Base-by-base conservation (phyloP, 1,139 yeast species). In the Yamadazyma mexicana region DNA sequence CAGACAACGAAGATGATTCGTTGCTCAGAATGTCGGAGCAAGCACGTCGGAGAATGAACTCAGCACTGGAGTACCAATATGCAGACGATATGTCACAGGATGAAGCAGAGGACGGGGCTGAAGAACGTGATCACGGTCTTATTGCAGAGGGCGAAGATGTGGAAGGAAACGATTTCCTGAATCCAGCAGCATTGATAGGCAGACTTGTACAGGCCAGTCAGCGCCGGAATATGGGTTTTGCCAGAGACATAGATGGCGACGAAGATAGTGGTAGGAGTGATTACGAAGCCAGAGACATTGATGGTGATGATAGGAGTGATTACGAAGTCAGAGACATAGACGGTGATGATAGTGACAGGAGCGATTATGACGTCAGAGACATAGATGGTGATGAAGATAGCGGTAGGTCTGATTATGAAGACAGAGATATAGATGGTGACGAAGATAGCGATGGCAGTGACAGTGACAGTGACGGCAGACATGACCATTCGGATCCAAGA, bases 1-100 rank as follows among this genome's bases (percentile, higher is more conserved):
- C 36, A n/a, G 59, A 58, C 15, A 56, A 55, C 8, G 62, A 57
- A 28, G 56, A 58, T 12, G 57, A 55, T 29, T 49, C 58, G 9
- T 49, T 60, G 32, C 44, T 47, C 33, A 37, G 61, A 36, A 43
- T 59, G 33, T 56, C 63, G 10, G 55, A 52, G 26, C 59, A 54
- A 37, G 53, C 56, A 8, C 41, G 59, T 39, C 42, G 54, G 34
- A 43, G 54, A 29, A 40, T 11, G 5, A 10, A 11, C 10, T 9
- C 12, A 5, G 33, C 17, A 11, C 4, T 16, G 12, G 31, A 17
- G 3, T 30, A n/a, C 16, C 18, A 30, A 5, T 18, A 18, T n/a
- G 24, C 14, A 5, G 33, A 30, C 16, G 24, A 30, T 18, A 33
- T 33, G 35, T 33, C 31, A 15, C 30, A 33, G 16, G 35, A 33